Evolutionary conservation across 2,329 filamentous ascomycete species (phyloP), one percentile per base, ranked within the genome.

Genomic region (Juglanconis oblonga): DNA sequence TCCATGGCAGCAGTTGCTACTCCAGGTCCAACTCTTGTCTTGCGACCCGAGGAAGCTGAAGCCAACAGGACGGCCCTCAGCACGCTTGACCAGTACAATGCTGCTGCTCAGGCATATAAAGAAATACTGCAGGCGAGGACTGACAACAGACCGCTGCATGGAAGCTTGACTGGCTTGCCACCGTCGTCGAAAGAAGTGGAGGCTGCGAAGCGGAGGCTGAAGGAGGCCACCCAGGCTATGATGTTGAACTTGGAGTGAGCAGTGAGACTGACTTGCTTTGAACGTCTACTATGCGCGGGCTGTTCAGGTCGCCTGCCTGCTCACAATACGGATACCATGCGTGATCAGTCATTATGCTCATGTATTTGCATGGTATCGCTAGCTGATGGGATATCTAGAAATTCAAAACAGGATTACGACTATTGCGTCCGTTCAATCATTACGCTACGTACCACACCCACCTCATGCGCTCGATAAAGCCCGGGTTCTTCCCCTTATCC

Each of bases 151-250:
- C 51, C 59, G 5, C 31, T 61, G 11, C 24, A 36, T 45, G 59
- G 59, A 14, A 61, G 55, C 29, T 32, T 61, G 59, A 61, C 59
- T n/a, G 55, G 59, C 6, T 47, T 61, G 38, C 51, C 59, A 5
- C 59, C 59, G 8, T 61, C 59, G 4, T 38, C 51, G 9, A 61
- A 55, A 40, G 51, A 61, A 8, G 45, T 58, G 35, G 59, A 58
- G 4, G 14, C 45, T 38, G 59, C 59, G 17, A 61, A 58, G 47
- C 50, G 55, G 5, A 58, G 45, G 38, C 44, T 61, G 31, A 61
- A 55, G 55, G 59, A 61, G 9, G 55, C 53, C 33, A 58, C 55
- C 10, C 51, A 54, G 14, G 59, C 55, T 5, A 55, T 61, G 50
- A 55, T 61, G 55, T 29, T 61, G 10, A 52, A 51, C 24, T 14